Evolutionary conservation across 2,329 filamentous ascomycete species (phyloP).

Genomic region (Colletotrichum cuscutae): DNA sequence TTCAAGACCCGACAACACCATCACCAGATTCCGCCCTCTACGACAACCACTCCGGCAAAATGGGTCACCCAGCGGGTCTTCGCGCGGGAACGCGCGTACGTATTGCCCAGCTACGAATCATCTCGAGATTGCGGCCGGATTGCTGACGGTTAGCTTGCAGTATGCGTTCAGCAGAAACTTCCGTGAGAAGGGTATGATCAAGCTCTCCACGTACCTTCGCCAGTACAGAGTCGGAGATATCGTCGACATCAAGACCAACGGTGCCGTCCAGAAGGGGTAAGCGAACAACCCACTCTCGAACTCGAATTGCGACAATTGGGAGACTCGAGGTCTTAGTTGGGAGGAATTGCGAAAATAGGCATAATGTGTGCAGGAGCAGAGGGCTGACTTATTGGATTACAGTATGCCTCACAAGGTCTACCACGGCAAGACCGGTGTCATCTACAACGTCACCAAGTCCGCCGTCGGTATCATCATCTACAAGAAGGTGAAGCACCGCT

Average conservation of each 20-base stretch:
- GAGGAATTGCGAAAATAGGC: neutral
- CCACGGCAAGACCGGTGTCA: constrained; percentile 98
- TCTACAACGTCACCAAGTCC: constrained; percentile 99
- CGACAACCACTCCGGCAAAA: constrained; percentile 60
- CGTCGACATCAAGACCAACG: constrained; percentile 98
- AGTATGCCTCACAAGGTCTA: constrained; percentile 99
- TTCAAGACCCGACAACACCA: constrained; percentile 25
- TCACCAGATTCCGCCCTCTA: constrained; percentile 34
- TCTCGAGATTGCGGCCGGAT: constrained; percentile 22
- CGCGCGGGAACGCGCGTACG: constrained; percentile 85
- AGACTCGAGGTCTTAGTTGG: neutral
- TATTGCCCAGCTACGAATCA: constrained; percentile 41
- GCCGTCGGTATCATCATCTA: constrained; percentile 99
- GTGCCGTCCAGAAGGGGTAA: constrained; percentile 98
- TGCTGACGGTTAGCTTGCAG: constrained; percentile 54
- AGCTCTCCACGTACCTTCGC: constrained; percentile 92
- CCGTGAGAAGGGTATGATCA: constrained; percentile 95
- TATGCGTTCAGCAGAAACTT: constrained; percentile 95
- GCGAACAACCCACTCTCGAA: constrained; percentile 45
- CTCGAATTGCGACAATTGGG: constrained; percentile 18
- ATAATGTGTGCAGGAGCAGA: neutral
- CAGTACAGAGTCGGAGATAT: constrained; percentile 99
- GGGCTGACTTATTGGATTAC: constrained; percentile 48
- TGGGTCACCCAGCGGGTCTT: constrained; percentile 90
- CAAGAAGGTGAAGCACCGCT: constrained; percentile 99